These are phyloP conservation scores for Lophium mytilinum DNA, from an alignment of 495 filamentous ascomycete species.

Conservation along the genomic window DNA sequence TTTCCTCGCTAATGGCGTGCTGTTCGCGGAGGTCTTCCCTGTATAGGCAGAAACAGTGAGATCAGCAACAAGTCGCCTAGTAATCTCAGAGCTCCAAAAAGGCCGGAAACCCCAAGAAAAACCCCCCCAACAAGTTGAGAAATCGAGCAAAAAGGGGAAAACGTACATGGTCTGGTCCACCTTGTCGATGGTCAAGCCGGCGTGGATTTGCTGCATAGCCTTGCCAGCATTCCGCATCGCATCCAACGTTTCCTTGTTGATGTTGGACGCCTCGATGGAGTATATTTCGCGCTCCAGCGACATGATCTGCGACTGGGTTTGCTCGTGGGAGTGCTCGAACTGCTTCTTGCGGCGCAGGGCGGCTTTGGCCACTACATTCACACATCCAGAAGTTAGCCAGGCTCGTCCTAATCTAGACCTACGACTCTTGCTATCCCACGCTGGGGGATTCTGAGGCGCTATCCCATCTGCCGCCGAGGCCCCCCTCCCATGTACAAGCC, in stretches of 20 bases:
- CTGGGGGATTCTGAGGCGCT: neutral
- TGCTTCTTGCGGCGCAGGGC: constrained; percentile 94
- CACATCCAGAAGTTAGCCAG: neutral
- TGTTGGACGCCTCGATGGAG: constrained; percentile 93
- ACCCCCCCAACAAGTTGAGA: neutral
- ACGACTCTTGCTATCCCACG: neutral
- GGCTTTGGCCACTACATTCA: constrained; percentile 65
- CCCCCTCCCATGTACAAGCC: no score
- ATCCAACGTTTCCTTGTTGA: constrained; percentile 90
- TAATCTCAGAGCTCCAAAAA: no score
- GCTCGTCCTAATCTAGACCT: neutral
- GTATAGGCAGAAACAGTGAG: constrained; percentile 2
- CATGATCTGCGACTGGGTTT: constrained; percentile 79
- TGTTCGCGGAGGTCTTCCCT: constrained; percentile 93
- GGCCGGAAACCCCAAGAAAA: neutral
- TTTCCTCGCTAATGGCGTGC: constrained; percentile 86
- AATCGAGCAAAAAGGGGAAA: neutral
- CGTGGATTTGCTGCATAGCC: constrained; percentile 90
- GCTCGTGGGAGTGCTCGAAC: constrained; percentile 81
- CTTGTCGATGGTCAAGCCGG: constrained; percentile 79
- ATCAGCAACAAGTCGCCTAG: neutral
- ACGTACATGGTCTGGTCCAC: constrained; percentile 93
- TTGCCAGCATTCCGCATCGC: constrained; percentile 85
- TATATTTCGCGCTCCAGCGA: constrained; percentile 95
- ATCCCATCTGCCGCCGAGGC: no score